phyloP scores from a whole-genome alignment of 768 basidiomycete species.

The Pleurotus salmoneostramineus region DNA sequence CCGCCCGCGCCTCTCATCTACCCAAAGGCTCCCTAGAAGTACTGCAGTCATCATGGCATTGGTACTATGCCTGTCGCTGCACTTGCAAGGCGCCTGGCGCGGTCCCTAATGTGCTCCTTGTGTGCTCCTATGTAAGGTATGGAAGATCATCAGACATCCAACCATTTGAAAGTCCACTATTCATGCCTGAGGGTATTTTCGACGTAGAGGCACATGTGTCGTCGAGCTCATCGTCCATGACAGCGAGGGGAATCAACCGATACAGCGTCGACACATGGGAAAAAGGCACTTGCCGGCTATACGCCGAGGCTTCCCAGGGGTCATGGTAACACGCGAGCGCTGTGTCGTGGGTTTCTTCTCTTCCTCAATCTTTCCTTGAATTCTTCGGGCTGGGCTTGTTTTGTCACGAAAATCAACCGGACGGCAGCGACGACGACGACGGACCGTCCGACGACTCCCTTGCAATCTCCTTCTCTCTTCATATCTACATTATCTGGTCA shows the following conservation, averaged over 20 bases:
- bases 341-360: background rate
- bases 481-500: background rate
- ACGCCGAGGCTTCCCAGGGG: background rate
- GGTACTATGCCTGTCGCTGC: too few relatives aligned
- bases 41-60: too few relatives aligned
- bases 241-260: background rate
- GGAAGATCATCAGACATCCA: too few relatives aligned
- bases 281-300: background rate
- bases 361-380: background rate
- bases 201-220: background rate
- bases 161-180: too few relatives aligned
- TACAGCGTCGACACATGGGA: background rate
- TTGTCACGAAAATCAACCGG: background rate
- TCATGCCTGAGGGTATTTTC: too few relatives aligned
- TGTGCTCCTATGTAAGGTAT: too few relatives aligned
- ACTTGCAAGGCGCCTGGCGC: too few relatives aligned
- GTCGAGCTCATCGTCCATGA: background rate
- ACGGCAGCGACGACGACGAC: background rate
- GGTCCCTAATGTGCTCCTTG: too few relatives aligned
- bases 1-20: too few relatives aligned
- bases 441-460: background rate
- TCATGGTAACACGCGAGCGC: background rate
- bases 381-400: background rate
- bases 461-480: background rate
- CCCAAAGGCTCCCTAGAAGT: too few relatives aligned